phyloP scores from a whole-genome alignment of 192 early-diverging fungal genomes.

The Podila epicladia region DNA sequence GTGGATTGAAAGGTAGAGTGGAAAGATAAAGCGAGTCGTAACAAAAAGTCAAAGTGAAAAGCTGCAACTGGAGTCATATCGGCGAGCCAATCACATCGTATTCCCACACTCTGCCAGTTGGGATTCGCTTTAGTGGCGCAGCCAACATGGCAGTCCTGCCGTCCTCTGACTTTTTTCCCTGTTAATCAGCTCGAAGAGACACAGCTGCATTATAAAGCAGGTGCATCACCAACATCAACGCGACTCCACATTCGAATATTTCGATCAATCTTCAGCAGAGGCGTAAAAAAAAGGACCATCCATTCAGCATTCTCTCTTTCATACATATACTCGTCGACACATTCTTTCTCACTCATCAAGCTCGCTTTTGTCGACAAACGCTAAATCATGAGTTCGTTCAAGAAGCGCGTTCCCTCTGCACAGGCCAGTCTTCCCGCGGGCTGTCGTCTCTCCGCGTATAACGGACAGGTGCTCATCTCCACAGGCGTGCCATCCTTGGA shows the following conservation, averaged over 20 bases:
- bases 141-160: not conserved
- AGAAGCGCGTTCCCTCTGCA: constrained; percentile 63
- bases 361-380: not conserved
- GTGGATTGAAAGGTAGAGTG: not conserved
- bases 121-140: not conserved
- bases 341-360: not conserved
- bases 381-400: constrained; percentile 54
- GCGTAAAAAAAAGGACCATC: no score
- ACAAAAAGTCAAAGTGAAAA: not conserved
- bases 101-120: not conserved
- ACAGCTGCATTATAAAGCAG: not conserved
- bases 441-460: constrained; percentile 81
- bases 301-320: no score
- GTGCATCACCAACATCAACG: not conserved
- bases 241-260: not conserved
- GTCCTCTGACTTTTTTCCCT: no score
- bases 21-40: not conserved
- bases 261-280: not conserved
- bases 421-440: constrained; percentile 73
- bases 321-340: no score
- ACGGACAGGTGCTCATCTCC: constrained; percentile 79
- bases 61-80: not conserved
- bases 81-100: not conserved
- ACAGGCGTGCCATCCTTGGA: constrained; percentile 89
- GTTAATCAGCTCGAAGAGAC: not conserved